Evolutionary conservation across 2,329 filamentous ascomycete species (phyloP).

Genomic region (Calonectria montana): DNA sequence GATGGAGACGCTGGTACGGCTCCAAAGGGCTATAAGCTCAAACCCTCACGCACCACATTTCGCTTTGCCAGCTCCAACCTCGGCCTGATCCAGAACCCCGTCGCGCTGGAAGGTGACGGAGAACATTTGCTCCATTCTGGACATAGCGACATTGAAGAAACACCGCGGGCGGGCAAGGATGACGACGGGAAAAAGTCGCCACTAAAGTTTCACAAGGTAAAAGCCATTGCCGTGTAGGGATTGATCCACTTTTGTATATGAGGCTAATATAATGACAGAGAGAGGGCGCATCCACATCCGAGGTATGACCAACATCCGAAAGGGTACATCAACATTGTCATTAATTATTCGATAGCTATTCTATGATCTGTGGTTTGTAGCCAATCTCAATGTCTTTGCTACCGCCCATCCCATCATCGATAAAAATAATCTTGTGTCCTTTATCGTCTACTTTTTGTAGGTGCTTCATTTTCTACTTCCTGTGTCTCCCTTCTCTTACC

Average conservation of each 20-base stretch:
- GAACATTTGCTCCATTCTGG: not conserved
- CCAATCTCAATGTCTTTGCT: slow-evolving; percentile 23
- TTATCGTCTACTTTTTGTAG: slow-evolving; percentile 15
- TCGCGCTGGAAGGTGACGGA: not conserved
- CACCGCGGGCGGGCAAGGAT: not conserved
- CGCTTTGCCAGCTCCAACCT: slow-evolving; percentile 11
- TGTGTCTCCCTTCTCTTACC: not conserved
- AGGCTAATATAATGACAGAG: not conserved
- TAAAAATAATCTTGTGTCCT: not conserved
- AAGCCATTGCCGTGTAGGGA: not conserved
- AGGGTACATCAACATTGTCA: not conserved
- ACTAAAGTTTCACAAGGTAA: slow-evolving; percentile 7
- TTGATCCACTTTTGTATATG: not conserved
- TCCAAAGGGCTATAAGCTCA: slow-evolving; percentile 1
- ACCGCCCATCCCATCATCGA: slow-evolving; percentile 22
- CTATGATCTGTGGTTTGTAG: slow-evolving; percentile 24
- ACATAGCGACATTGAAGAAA: not conserved
- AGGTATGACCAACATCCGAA: not conserved
- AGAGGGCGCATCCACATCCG: slow-evolving; percentile 6
- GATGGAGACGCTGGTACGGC: not conserved
- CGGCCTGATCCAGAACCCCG: not conserved
- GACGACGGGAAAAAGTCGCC: not conserved
- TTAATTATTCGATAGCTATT: not conserved
- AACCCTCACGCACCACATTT: slow-evolving; percentile 2
- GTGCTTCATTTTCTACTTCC: not conserved